Evolutionary conservation across 192 early-diverging fungal species (phyloP), one percentile per base, ranked within the genome.

Genomic region (Linnemannia schmuckeri): DNA sequence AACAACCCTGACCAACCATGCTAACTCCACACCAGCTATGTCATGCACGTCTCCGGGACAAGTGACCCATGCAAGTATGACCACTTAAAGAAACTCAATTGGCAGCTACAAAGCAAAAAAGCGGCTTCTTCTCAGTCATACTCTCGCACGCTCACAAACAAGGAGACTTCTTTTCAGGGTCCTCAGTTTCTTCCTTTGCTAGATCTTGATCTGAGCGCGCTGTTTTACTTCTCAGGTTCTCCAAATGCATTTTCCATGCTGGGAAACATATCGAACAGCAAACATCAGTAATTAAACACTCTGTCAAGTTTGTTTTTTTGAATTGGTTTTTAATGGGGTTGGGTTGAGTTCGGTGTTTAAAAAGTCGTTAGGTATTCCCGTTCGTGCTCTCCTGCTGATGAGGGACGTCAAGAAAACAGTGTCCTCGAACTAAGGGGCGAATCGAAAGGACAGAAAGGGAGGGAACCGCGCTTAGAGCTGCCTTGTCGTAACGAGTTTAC

Each of bases 401-500:
- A n/a, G 41, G 40, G 72, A 46, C 42, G 7, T 73, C 44, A 17
- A 3, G 13, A 20, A 2, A 66, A 24, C n/a, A 0, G 9, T 76
- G 18, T 30, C 54, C 52, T 35, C 41, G 44, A 70, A 13, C 30
- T 20, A 75, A 49, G 8, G 33, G 52, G 54, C 7, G 75, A 52
- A 52, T 52, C 18, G 49, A 5, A 52, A 52, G 49, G 49, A 52
- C 49, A 2, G 18, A 52, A 52, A 27, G 63, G 61, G 37, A 70
- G 78, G 69, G 9, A 71, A 79, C 78, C 78, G 78, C 70, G 78
- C 70, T 79, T 30, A 20, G 22, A 79, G 78, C 78, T 72, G 78
- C 70, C 63, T 72, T 75, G 74, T 75, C 74, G 74, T 75, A 75
- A 75, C 75, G 55, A 27, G 41, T 68, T 83, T 83, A 83, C 78